These are phyloP conservation scores for Stachybotrys echinatus DNA, from an alignment of 2,329 filamentous ascomycete species.

Conservation along the genomic window DNA sequence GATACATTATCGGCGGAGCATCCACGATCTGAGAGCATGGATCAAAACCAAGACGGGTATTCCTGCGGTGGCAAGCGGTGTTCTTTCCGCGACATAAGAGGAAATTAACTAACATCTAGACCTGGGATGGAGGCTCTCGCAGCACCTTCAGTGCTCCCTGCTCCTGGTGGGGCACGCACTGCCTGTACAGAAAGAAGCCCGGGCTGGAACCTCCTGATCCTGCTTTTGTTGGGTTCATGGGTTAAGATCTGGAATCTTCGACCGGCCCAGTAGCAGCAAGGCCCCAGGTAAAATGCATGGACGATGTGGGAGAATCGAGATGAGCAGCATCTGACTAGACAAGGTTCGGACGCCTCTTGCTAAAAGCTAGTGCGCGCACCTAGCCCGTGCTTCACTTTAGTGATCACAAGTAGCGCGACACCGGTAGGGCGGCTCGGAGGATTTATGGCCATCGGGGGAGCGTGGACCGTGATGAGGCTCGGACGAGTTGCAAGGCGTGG, in stretches of 20 bases:
- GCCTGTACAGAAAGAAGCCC: too few relatives aligned
- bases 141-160: too few relatives aligned
- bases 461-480: background rate
- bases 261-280: background rate
- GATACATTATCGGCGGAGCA: too few relatives aligned
- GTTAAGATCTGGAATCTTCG: background rate
- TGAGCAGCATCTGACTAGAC: background rate
- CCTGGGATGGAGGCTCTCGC: too few relatives aligned
- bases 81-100: too few relatives aligned
- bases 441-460: background rate
- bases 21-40: too few relatives aligned
- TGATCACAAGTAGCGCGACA: background rate
- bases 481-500: background rate
- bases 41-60: too few relatives aligned
- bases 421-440: background rate
- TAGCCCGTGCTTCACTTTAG: background rate
- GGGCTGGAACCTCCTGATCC: too few relatives aligned
- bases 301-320: background rate
- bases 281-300: background rate
- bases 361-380: background rate
- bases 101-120: too few relatives aligned
- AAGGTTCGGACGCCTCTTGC: background rate
- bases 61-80: too few relatives aligned
- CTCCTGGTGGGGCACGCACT: too few relatives aligned
- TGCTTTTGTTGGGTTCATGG: too few relatives aligned